phyloP scores from a whole-genome alignment of 805 yeast genomes.

The Saccharomycopsis schoenii region DNA sequence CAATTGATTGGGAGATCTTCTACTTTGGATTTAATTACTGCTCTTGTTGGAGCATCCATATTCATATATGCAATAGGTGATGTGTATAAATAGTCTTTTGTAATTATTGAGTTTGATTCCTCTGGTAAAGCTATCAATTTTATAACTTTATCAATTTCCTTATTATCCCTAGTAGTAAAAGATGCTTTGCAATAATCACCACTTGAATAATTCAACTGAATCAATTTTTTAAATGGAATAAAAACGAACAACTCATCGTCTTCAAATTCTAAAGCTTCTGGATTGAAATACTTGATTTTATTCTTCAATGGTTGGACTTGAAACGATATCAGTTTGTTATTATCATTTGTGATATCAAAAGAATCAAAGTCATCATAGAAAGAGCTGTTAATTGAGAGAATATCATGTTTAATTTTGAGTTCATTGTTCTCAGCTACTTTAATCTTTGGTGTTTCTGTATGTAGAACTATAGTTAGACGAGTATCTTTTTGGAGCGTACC shows the following conservation, averaged over 20 bases:
- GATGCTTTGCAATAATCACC: constrained; percentile 50
- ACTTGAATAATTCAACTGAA: constrained; percentile 50
- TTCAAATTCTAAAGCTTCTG: constrained; percentile 23
- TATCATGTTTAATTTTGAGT: not conserved
- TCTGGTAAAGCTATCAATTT: constrained; percentile 42
- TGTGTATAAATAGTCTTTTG: constrained; percentile 34
- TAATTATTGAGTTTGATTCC: constrained; percentile 44
- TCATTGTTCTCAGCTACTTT: constrained; percentile 15
- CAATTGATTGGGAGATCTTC: not conserved
- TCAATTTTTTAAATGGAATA: constrained; percentile 40
- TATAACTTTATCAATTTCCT: not conserved
- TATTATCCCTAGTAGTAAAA: constrained; percentile 3
- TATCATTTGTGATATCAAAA: constrained; percentile 19
- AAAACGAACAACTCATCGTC: constrained; percentile 39
- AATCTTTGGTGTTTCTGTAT: constrained; percentile 21
- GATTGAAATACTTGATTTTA: constrained; percentile 9
- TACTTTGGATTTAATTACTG: not conserved
- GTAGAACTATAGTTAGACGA: constrained; percentile 38
- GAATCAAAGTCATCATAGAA: constrained; percentile 1
- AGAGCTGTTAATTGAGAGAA: not conserved
- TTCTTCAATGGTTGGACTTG: not conserved
- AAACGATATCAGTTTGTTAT: not conserved
- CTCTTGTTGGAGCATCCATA: constrained; percentile 27
- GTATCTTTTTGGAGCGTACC: constrained; percentile 44
- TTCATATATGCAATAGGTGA: constrained; percentile 56